These are phyloP conservation scores for Backusella morwellensis DNA, from an alignment of 192 early-diverging fungal genomes.

Conservation along the genomic window DNA sequence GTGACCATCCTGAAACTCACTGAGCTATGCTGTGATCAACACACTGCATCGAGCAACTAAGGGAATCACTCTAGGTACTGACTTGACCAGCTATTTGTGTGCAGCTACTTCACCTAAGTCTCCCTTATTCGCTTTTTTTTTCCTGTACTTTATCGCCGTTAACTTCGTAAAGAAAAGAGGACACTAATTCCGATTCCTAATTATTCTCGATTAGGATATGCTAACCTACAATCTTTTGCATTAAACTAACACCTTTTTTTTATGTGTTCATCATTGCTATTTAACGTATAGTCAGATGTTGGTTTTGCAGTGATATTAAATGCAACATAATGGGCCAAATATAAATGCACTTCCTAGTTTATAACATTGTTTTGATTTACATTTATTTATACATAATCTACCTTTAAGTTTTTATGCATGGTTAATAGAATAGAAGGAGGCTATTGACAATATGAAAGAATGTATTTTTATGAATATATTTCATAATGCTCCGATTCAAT, in stretches of 20 bases:
- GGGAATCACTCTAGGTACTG: background rate
- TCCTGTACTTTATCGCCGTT: background rate
- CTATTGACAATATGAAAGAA: background rate
- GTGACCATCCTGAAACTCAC: background rate
- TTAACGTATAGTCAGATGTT: background rate
- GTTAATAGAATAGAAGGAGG: background rate
- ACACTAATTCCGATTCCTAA: background rate
- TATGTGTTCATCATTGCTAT: background rate
- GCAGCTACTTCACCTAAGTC: background rate
- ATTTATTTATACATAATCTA: background rate
- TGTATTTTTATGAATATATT: background rate
- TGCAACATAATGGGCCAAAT: background rate
- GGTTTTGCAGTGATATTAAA: background rate
- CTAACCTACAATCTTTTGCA: background rate
- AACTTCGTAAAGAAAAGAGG: background rate
- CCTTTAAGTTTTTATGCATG: background rate
- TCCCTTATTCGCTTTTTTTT: background rate
- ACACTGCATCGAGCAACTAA: background rate
- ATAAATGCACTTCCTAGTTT: background rate
- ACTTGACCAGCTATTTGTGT: background rate
- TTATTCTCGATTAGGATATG: background rate
- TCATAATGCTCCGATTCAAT: background rate
- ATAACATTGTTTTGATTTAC: background rate
- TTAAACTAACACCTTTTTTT: background rate
- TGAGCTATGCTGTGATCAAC: background rate